Base-by-base conservation (phyloP, 106 monocot species). In the Ottelia alismoides region DNA sequence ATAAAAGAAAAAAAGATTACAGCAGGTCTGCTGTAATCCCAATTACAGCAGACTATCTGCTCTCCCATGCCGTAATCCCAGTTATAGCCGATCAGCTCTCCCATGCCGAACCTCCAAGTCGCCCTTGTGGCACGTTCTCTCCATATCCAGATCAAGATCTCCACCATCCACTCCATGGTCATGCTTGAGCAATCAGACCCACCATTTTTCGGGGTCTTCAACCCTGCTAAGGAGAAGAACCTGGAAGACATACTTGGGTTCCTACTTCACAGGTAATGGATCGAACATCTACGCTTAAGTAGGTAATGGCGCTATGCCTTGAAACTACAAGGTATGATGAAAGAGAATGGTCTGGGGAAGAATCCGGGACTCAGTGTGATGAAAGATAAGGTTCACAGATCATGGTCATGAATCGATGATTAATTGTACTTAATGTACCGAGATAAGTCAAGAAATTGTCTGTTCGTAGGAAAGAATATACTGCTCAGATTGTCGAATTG, bases 31-130 rank as follows among this genome's bases (percentile, higher is more conserved):
- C 70, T 62, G 47, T 60, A 45, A 52, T 66, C 24, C 23, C 14
- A 56, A 20, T 1, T 77, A 73, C 74, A 28, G 74, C 45, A 47
- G 68, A 56, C 70, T 21, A 77, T 26, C 31, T 67, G 47, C 70
- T 70, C 52, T 27, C 54, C 45, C 29, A 20, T 22, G 31, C 57
- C 1, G n/a, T n/a, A n/a, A n/a, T n/a, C n/a, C n/a, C n/a, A n/a
- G 71, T 85, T 49, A 45, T 76, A 24, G 77, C 75, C 2, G 52
- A 72, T 92, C 20, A 52, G 85, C 3, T 79, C 85, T 5, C 75
- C 85, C 19, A 75, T 82, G 74, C 77, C 59, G 49, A 77, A 74
- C 65, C 65, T 82, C 20, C 77, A 74, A 66, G 60, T 63, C 0
- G 76, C 70, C 24, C 74, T 82, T 22, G 65, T 28, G n/a, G 35